These are phyloP conservation scores for Suillus lakei DNA, from an alignment of 768 basidiomycete genomes.

Conservation along the genomic window DNA sequence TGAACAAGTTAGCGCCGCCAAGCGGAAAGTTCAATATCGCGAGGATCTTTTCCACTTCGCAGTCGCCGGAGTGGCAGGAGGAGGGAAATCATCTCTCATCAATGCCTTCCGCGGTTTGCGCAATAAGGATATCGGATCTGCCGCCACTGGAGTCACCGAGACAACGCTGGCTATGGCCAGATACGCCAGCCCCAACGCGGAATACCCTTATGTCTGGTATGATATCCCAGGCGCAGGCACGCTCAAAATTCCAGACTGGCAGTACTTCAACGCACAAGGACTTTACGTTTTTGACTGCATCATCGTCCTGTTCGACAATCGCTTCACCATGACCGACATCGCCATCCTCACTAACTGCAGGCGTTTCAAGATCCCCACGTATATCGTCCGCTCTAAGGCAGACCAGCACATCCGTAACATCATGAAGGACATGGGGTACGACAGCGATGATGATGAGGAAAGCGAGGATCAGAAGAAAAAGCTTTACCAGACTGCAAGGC, in stretches of 20 bases:
- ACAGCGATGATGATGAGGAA: conserved; percentile 26
- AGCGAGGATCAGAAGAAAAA: conserved; percentile 15
- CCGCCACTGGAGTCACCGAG: conserved; percentile 37
- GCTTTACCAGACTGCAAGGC: conserved; percentile 30
- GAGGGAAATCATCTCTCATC: conserved; percentile 36
- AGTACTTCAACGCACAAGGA: conserved; percentile 44
- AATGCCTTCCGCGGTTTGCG: conserved; percentile 37
- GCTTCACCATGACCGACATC: conserved; percentile 41
- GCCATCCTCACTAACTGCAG: conserved; percentile 38
- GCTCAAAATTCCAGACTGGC: conserved; percentile 39
- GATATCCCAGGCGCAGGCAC: conserved; percentile 45
- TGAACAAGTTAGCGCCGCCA: conserved; percentile 30
- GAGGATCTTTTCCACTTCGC: conserved; percentile 36
- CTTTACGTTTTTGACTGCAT: conserved; percentile 43
- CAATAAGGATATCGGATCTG: conserved; percentile 32
- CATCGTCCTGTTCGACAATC: conserved; percentile 39
- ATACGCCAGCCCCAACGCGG: conserved; percentile 31
- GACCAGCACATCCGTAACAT: conserved; percentile 17
- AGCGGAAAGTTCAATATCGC: conserved; percentile 29
- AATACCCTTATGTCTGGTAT: conserved; percentile 38
- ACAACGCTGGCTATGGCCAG: conserved; percentile 36
- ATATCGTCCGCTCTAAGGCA: conserved; percentile 35
- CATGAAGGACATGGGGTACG: conserved; percentile 32
- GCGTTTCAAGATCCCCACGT: conserved; percentile 39
- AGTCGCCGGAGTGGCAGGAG: conserved; percentile 34